Conservation (phyloP, 2,329 filamentous ascomycete species). For the Lachnellula subtilissima region DNA sequence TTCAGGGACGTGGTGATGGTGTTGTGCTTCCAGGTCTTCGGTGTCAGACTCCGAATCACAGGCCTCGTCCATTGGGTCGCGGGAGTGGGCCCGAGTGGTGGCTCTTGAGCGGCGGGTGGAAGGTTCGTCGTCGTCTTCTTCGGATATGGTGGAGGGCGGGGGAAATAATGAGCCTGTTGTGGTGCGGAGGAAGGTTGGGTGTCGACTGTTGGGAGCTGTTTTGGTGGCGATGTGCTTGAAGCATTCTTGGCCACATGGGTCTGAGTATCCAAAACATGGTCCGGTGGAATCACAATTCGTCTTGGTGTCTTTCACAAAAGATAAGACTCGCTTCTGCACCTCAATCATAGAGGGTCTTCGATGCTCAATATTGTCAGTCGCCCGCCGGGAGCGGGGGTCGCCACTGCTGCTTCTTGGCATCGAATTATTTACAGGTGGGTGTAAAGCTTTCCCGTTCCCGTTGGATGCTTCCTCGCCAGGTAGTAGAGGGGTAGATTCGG, state of each 20-base stretch:
- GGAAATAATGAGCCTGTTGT: slow-evolving; percentile 11
- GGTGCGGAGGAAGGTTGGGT: slow-evolving; percentile 10
- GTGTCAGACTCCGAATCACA: slow-evolving; percentile 15
- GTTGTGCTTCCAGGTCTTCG: slow-evolving; percentile 36
- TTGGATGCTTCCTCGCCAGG: slow-evolving; percentile 9
- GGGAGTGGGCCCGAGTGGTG: slow-evolving; percentile 6
- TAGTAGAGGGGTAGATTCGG: slow-evolving; percentile 28
- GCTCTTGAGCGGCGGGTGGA: background rate
- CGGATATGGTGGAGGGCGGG: background rate
- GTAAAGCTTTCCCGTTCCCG: slow-evolving; percentile 13
- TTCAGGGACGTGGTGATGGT: slow-evolving; percentile 92
- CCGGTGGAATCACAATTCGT: slow-evolving; percentile 56
- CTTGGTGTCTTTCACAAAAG: slow-evolving; percentile 62
- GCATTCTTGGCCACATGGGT: slow-evolving; percentile 62
- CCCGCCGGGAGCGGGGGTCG: slow-evolving; percentile 1
- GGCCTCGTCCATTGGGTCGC: slow-evolving; percentile 3
- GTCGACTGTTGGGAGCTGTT: slow-evolving; percentile 6
- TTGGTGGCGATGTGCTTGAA: slow-evolving; percentile 52
- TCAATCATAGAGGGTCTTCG: slow-evolving; percentile 51
- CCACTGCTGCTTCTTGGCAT: background rate
- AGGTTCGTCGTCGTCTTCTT: background rate
- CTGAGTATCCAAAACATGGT: slow-evolving; percentile 59
- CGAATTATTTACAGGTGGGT: background rate
- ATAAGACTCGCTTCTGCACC: slow-evolving; percentile 54
- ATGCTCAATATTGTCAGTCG: background rate